Evolutionary conservation across 2,329 filamentous ascomycete genomes (phyloP).

Genomic region (Colletotrichum destructivum): DNA sequence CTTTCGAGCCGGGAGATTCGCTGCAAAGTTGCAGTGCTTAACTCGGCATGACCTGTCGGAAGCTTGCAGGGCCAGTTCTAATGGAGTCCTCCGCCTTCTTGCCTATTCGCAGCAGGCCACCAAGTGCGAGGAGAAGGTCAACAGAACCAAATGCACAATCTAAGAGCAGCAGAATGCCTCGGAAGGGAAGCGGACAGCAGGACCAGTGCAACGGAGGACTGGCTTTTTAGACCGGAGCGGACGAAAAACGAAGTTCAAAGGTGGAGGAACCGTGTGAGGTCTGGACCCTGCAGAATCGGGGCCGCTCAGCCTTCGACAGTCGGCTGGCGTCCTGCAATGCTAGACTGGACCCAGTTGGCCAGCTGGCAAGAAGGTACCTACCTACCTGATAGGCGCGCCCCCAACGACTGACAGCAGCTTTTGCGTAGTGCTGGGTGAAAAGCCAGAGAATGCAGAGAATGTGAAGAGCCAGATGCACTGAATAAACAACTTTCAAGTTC

Average conservation of each 20-base stretch:
- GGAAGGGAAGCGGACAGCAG: neutral
- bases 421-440: conserved; percentile 5
- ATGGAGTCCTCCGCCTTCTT: neutral
- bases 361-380: conserved; percentile 32
- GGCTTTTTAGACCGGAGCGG: neutral
- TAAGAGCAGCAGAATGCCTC: neutral
- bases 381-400: neutral
- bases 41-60: conserved; percentile 16
- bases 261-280: conserved; percentile 27
- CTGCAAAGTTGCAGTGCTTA: neutral
- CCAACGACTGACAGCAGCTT: conserved; percentile 20
- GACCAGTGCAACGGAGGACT: neutral
- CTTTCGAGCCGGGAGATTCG: conserved; percentile 16
- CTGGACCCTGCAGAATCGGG: conserved; percentile 43
- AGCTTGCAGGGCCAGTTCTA: conserved; percentile 13
- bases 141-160: conserved; percentile 14
- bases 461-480: too few relatives aligned
- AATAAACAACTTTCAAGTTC: too few relatives aligned
- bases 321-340: conserved; percentile 16
- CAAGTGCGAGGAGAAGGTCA: conserved; percentile 9
- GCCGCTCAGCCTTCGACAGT: conserved; percentile 32
- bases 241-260: neutral
- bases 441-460: neutral
- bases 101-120: conserved; percentile 7
- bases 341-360: conserved; percentile 25